Conservation (phyloP, 352 stramenopile species). For the Phytophthora palmivora region DNA sequence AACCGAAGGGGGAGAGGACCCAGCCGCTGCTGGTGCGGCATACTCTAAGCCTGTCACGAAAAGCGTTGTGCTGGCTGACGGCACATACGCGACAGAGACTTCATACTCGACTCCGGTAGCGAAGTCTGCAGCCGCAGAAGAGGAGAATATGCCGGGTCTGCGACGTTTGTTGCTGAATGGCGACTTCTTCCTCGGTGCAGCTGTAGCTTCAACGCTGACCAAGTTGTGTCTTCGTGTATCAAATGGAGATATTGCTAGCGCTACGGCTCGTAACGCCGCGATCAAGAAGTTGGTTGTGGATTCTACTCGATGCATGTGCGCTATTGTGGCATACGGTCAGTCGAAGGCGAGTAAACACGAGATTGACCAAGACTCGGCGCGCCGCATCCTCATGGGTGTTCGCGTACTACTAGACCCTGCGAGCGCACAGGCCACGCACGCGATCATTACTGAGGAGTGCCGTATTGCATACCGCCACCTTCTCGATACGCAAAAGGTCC, state of each 20-base stretch:
- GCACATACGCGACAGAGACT: constrained; percentile 99
- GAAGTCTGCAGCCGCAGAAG: constrained; percentile 51
- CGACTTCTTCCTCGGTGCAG: constrained; percentile 97
- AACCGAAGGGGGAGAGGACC: constrained; percentile 29
- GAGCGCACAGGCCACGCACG: constrained; percentile 64
- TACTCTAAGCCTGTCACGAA: constrained; percentile 95
- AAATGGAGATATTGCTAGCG: constrained; percentile 57
- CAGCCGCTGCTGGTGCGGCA: constrained; percentile 43
- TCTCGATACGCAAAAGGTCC: constrained; percentile 76
- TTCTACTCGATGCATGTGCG: constrained; percentile 77
- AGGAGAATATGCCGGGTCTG: constrained; percentile 77
- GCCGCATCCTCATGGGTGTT: constrained; percentile 96
- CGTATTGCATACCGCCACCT: constrained; percentile 79
- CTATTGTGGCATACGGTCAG: constrained; percentile 75
- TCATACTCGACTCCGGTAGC: constrained; percentile 73
- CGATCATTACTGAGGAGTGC: constrained; percentile 86
- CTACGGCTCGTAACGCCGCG: constrained; percentile 49
- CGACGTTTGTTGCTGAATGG: constrained; percentile 92
- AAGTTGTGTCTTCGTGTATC: constrained; percentile 95
- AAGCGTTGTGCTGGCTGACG: constrained; percentile 98
- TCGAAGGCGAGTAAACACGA: constrained; percentile 83
- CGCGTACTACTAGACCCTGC: constrained; percentile 94
- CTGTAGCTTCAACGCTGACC: constrained; percentile 93
- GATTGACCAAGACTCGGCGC: constrained; percentile 95
- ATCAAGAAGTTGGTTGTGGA: constrained; percentile 82